Base-by-base conservation (phyloP, 345 rosid species). In the Firmiana major region DNA sequence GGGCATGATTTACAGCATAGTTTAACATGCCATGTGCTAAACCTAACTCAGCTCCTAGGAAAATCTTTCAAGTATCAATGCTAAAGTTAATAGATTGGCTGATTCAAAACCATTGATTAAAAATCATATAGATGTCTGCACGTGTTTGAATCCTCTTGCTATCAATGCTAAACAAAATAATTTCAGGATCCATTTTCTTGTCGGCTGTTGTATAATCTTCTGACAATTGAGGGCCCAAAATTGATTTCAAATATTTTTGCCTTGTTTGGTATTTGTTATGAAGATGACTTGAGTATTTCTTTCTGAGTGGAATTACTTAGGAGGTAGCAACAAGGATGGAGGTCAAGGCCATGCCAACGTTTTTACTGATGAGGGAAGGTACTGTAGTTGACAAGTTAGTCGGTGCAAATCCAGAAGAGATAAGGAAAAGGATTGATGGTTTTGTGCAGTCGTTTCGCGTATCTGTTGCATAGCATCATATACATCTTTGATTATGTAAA, bases 321-420 rank as follows among this genome's bases (percentile, higher is more conserved):
- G 98, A 89, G 69, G 97, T 93, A 72, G 97, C 98, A 4, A 67
- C 77, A 28, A 86, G 80, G 73, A 73, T 91, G 89, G 90, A 87
- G 75, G 83, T 91, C 22, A 93, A 90, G 82, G 98, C 99, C n/a
- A 96, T 96, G 99, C 97, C 99, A 0, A 92, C 99, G 15, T 93
- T 93, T 84, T 22, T 89, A 81, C 80, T 92, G 85, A 83, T 91
- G 90, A 93, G 78, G 80, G 90, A 84, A 72, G 92, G 96, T 74
- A 82, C 78, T 74, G 65, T 46, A 6, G 88, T 81, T 12, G 97
- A 93, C 87, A 96, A 88, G 85, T 63, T 93, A 16, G 97, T 96
- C 40, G 99, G 99, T 13, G 98, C 97, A 3, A 92, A 96, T 74
- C 97, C 94, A 7, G 97, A 87, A 58, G 97, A 93, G 89, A 89